These are phyloP conservation scores for Colletotrichum tabaci DNA, from an alignment of 2,329 filamentous ascomycete genomes.

Conservation along the genomic window DNA sequence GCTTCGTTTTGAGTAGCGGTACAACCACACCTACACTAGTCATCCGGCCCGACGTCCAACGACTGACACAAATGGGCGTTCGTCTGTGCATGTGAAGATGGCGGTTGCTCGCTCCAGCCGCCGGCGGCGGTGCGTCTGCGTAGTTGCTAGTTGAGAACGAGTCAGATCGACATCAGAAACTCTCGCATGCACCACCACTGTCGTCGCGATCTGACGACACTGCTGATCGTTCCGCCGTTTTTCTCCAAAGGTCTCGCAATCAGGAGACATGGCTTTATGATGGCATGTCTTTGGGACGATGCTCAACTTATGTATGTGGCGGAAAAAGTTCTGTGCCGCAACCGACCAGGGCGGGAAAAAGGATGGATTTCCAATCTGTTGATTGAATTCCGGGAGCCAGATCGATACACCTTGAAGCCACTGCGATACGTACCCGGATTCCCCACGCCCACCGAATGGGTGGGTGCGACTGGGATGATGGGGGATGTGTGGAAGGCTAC, in stretches of 20 bases:
- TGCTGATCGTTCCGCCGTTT: background rate
- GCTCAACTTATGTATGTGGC: conserved; percentile 9
- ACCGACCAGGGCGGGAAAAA: conserved; percentile 6
- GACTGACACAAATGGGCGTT: conserved; percentile 8
- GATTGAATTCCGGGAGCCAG: conserved; percentile 5
- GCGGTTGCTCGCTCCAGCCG: conserved; percentile 26
- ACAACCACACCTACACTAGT: conserved; percentile 15
- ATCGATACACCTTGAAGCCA: conserved; percentile 2
- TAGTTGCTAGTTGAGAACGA: conserved; percentile 22
- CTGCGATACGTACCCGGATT: conserved; percentile 32
- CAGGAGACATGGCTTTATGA: conserved; percentile 23
- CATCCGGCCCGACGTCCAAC: conserved; percentile 7
- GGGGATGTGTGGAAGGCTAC: background rate
- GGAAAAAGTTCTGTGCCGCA: conserved; percentile 7
- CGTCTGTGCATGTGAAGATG: conserved; percentile 38
- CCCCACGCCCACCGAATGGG: conserved; percentile 26
- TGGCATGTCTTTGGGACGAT: conserved; percentile 31
- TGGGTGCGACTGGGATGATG: background rate
- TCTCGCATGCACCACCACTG: background rate
- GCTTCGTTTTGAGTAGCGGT: conserved; percentile 23
- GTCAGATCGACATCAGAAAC: conserved; percentile 23
- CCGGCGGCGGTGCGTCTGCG: background rate
- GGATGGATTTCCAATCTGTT: conserved; percentile 22
- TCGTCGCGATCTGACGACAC: background rate
- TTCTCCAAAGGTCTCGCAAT: conserved; percentile 6